Conservation (phyloP, 2,329 filamentous ascomycete genomes). For the Talaromyces pinophilus region DNA sequence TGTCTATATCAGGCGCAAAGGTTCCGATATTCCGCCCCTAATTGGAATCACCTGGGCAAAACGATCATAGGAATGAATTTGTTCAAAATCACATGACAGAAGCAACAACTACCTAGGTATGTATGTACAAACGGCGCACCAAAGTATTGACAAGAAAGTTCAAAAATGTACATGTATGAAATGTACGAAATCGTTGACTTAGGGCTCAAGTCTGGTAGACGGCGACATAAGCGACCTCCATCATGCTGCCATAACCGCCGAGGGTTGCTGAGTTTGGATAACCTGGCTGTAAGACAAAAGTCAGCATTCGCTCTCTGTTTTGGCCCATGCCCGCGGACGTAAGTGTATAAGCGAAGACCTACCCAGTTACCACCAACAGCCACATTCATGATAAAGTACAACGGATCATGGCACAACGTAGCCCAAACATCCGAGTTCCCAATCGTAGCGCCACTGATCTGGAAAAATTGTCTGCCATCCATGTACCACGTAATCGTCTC, state of each 20-base stretch:
- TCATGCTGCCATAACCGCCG: conserved; percentile 21
- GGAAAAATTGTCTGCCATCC: conserved; percentile 20
- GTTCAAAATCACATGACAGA: not conserved
- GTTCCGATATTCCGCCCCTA: conserved; percentile 1
- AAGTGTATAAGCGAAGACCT: not conserved
- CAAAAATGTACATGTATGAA: not conserved
- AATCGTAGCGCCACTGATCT: conserved; percentile 18
- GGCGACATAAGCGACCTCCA: conserved; percentile 20
- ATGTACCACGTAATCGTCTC: conserved; percentile 23
- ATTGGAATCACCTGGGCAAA: not conserved
- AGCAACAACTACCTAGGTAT: not conserved
- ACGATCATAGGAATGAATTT: not conserved
- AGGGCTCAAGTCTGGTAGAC: conserved; percentile 18
- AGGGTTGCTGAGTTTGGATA: conserved; percentile 18
- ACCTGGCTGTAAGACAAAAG: conserved; percentile 15
- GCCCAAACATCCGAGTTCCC: conserved; percentile 16
- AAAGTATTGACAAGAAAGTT: not conserved
- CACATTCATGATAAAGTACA: conserved; percentile 23
- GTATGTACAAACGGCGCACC: not conserved
- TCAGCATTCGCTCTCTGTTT: not conserved
- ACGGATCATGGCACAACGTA: conserved; percentile 19
- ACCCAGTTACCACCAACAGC: conserved; percentile 22
- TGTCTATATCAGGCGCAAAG: not conserved
- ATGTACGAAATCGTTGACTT: not conserved
- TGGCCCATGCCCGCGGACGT: not conserved